A percentile compares a stretch with the other conserved stretches of the same genome.
phyloP scores from a whole-genome alignment of 2,329 filamentous ascomycete genomes.

The Alternaria novae-zelandiae region DNA sequence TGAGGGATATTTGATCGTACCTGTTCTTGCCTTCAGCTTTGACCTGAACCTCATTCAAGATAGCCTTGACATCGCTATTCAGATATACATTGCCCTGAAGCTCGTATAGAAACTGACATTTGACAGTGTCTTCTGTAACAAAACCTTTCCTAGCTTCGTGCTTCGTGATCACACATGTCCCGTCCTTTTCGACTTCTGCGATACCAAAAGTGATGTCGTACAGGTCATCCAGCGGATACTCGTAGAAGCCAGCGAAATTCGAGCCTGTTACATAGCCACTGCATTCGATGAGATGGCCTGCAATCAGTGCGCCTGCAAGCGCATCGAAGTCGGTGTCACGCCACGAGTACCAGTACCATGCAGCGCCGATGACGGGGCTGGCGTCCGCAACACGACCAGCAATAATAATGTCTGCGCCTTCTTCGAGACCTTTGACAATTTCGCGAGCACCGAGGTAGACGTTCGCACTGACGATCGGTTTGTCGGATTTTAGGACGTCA shows the following conservation, averaged over 20 bases:
- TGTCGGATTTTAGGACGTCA: conserved; percentile 47
- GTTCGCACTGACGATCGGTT: conserved; percentile 55
- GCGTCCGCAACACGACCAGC: conserved; percentile 44
- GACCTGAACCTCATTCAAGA: conserved; percentile 44
- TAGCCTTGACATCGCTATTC: conserved; percentile 54
- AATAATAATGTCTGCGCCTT: conserved; percentile 46
- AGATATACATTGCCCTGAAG: conserved; percentile 55
- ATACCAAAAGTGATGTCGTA: conserved; percentile 58
- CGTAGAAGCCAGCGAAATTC: conserved; percentile 62
- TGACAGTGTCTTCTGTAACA: conserved; percentile 43
- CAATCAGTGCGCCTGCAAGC: conserved; percentile 55
- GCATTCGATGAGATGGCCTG: conserved; percentile 55
- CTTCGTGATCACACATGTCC: conserved; percentile 58
- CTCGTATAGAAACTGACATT: conserved; percentile 55
- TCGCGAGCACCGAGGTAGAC: conserved; percentile 59
- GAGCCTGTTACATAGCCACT: conserved; percentile 60
- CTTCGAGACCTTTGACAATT: conserved; percentile 38
- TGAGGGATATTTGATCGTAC: conserved; percentile 22
- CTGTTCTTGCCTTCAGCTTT: conserved; percentile 42
- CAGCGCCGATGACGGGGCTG: conserved; percentile 57
- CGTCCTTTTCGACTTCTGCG: conserved; percentile 56
- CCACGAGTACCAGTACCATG: conserved; percentile 65
- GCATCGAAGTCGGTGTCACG: conserved; percentile 54
- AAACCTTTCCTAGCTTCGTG: conserved; percentile 52
- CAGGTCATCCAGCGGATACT: conserved; percentile 51